These are phyloP conservation scores for Pythium chondricola DNA, from an alignment of 352 stramenopile species.

Conservation along the genomic window DNA sequence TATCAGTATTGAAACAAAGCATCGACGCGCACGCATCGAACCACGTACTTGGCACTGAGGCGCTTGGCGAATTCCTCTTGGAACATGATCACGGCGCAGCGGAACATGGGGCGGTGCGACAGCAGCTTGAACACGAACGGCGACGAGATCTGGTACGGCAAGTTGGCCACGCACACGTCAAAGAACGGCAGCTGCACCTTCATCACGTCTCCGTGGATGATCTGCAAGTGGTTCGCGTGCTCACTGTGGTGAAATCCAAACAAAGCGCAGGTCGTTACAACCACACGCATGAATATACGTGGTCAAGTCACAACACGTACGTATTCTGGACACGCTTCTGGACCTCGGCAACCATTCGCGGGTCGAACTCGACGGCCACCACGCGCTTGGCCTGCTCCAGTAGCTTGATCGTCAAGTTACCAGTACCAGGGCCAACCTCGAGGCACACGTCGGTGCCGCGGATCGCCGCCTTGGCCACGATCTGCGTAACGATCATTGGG, in stretches of 20 bases:
- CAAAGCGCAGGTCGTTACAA: not conserved
- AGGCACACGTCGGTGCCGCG: slow-evolving; percentile 95
- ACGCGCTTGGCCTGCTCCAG: slow-evolving; percentile 96
- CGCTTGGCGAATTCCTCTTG: slow-evolving; percentile 98
- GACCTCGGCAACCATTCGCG: slow-evolving; percentile 98
- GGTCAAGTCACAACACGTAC: slow-evolving; percentile 23
- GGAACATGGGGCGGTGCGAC: slow-evolving; percentile 96
- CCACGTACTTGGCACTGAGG: slow-evolving; percentile 90
- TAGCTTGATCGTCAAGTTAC: slow-evolving; percentile 99
- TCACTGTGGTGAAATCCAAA: slow-evolving; percentile 34
- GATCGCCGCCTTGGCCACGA: slow-evolving; percentile 96
- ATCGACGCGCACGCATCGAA: not conserved
- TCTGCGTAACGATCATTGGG: slow-evolving; percentile 94
- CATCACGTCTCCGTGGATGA: slow-evolving; percentile 99
- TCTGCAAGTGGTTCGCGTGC: slow-evolving; percentile 92
- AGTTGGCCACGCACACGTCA: slow-evolving; percentile 98
- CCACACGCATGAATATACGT: not conserved
- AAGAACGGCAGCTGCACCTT: slow-evolving; percentile 99
- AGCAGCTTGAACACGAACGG: slow-evolving; percentile 99
- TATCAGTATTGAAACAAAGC: not conserved
- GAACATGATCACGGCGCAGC: slow-evolving; percentile 99
- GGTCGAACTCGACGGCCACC: slow-evolving; percentile 98
- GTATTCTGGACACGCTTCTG: slow-evolving; percentile 98
- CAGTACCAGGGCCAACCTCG: slow-evolving; percentile 96
- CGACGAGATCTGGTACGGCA: slow-evolving; percentile 99